Conservation (phyloP, 2,329 filamentous ascomycete genomes). For the Cercospora sesami region DNA sequence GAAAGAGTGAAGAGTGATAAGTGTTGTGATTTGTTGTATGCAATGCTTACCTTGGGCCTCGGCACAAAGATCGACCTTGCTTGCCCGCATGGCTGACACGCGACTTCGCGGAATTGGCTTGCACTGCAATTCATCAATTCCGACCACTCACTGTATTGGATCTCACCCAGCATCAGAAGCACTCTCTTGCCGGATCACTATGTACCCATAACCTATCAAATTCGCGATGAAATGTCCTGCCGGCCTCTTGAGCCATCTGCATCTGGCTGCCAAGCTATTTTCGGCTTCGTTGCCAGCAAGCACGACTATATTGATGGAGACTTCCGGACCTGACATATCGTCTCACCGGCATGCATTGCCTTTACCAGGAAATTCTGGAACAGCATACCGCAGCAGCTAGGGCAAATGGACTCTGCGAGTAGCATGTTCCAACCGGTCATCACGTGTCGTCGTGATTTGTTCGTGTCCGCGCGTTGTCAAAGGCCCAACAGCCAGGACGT, state of each 20-base stretch:
- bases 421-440: neutral
- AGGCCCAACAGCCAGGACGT: too few species aligned
- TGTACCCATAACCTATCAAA: too few species aligned
- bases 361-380: neutral
- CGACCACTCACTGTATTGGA: too few species aligned
- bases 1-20: neutral
- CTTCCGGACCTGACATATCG: neutral
- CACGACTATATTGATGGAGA: neutral
- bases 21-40: neutral
- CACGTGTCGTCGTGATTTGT: neutral
- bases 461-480: neutral
- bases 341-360: neutral
- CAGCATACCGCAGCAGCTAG: neutral
- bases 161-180: too few species aligned
- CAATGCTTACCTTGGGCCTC: constrained; percentile 3
- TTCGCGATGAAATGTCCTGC: neutral
- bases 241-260: neutral
- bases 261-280: neutral
- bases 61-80: constrained; percentile 1
- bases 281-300: neutral
- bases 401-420: neutral
- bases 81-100: neutral
- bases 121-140: neutral
- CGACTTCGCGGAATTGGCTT: neutral
- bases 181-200: too few species aligned